Conservation (phyloP, 192 early-diverging fungal species). For the Entomortierella lignicola region DNA sequence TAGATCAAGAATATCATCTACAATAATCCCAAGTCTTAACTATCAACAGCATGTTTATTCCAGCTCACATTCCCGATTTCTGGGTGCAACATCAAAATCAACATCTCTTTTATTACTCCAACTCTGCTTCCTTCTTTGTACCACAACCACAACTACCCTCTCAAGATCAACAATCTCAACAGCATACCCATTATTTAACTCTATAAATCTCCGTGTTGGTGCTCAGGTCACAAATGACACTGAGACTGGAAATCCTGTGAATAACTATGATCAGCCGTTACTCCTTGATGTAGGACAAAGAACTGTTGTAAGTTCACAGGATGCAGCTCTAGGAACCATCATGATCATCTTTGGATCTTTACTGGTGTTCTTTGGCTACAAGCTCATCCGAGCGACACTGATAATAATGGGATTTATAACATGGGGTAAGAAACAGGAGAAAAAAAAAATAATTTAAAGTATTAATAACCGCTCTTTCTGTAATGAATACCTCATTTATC, state of each 20-base stretch:
- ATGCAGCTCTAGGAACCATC: slow-evolving; percentile 18
- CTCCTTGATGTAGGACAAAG: slow-evolving; percentile 42
- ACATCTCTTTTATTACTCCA: not conserved
- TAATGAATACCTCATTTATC: no score
- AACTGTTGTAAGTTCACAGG: slow-evolving; percentile 12
- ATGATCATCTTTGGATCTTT: slow-evolving; percentile 23
- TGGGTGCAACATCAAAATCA: not conserved
- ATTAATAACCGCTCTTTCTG: not conserved
- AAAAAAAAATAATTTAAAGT: not conserved
- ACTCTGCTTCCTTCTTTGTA: not conserved
- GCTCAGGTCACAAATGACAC: not conserved
- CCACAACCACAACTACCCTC: not conserved
- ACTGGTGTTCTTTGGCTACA: slow-evolving; percentile 44
- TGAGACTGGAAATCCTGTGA: not conserved
- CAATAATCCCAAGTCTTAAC: not conserved
- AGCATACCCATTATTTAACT: not conserved
- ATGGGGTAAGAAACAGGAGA: slow-evolving; percentile 28
- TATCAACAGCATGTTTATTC: not conserved
- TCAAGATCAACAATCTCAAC: not conserved
- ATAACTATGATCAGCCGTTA: not conserved
- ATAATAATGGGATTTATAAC: slow-evolving; percentile 34
- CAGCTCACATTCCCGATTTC: not conserved
- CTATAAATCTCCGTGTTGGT: no score
- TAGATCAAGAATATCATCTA: not conserved
- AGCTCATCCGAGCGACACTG: slow-evolving; percentile 37